Evolutionary conservation across 345 rosid genomes (phyloP).

Genomic region (Trapa incisa): DNA sequence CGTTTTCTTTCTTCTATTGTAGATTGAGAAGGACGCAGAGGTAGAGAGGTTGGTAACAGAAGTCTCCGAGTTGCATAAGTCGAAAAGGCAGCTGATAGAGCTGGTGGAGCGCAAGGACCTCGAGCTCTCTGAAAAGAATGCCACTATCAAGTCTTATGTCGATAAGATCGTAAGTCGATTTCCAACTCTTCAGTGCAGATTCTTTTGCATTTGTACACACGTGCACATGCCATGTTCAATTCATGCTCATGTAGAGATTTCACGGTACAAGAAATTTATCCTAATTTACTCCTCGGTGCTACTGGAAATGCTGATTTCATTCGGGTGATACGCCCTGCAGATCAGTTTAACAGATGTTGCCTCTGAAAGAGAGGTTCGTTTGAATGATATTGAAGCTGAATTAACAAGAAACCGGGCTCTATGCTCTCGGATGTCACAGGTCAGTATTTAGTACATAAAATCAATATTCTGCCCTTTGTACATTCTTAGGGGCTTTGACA

Average conservation of each 20-base stretch:
- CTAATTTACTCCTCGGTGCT: not conserved
- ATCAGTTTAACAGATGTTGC: conserved; percentile 50
- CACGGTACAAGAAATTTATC: not conserved
- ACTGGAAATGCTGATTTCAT: not conserved
- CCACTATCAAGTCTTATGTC: conserved; percentile 52
- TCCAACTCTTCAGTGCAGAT: not conserved
- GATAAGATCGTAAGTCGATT: conserved; percentile 59
- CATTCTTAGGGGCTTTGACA: not conserved
- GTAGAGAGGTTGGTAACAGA: conserved; percentile 59
- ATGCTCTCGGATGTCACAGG: conserved; percentile 74
- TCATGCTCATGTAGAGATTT: not conserved
- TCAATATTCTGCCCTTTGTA: not conserved
- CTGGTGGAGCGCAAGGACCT: conserved; percentile 72
- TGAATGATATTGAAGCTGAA: conserved; percentile 55
- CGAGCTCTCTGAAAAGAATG: conserved; percentile 68
- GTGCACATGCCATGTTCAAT: not conserved
- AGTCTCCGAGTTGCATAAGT: conserved; percentile 62
- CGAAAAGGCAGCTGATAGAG: conserved; percentile 76
- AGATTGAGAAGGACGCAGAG: conserved; percentile 85
- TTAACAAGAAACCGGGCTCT: conserved; percentile 47
- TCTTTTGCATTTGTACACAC: not conserved
- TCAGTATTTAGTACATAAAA: not conserved
- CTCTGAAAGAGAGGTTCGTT: conserved; percentile 56
- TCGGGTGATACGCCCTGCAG: conserved; percentile 18
- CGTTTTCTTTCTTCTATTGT: conserved; percentile 3